Percentiles rank a stretch among this genome's conserved stretches.
Evolutionary conservation across 257 asterid genomes (phyloP).

Genomic region (Solanum chiquidenum): DNA sequence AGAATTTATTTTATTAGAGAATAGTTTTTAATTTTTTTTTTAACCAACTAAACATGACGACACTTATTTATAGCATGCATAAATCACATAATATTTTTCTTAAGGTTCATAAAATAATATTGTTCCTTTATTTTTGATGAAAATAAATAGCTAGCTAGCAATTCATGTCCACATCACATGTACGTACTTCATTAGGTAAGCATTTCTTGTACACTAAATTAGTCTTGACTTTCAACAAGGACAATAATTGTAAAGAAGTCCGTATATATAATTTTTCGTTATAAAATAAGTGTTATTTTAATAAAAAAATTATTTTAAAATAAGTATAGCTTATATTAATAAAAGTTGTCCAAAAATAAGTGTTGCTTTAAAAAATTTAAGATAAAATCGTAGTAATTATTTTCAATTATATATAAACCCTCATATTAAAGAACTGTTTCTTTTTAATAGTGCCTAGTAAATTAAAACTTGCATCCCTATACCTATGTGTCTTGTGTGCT

Average conservation of each 20-base stretch:
- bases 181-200: not conserved
- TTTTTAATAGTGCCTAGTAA: not conserved
- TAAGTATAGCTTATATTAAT: not conserved
- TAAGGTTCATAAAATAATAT: not conserved
- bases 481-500: no score
- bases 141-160: no score
- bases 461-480: no score
- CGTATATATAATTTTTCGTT: no score
- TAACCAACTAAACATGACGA: not conserved
- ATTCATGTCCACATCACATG: not conserved
- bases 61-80: not conserved
- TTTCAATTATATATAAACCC: not conserved
- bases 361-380: not conserved
- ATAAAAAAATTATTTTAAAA: no score
- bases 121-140: no score
- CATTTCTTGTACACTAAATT: not conserved
- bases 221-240: not conserved
- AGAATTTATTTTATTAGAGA: not conserved
- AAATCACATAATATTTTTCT: no score
- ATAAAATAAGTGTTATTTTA: not conserved
- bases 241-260: no score
- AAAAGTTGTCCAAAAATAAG: not conserved
- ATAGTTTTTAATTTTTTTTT: no score
- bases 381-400: not conserved
- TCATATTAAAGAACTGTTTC: not conserved